Evolutionary conservation across 768 basidiomycete species (phyloP).

Genomic region (Gloeophyllum trabeum): DNA sequence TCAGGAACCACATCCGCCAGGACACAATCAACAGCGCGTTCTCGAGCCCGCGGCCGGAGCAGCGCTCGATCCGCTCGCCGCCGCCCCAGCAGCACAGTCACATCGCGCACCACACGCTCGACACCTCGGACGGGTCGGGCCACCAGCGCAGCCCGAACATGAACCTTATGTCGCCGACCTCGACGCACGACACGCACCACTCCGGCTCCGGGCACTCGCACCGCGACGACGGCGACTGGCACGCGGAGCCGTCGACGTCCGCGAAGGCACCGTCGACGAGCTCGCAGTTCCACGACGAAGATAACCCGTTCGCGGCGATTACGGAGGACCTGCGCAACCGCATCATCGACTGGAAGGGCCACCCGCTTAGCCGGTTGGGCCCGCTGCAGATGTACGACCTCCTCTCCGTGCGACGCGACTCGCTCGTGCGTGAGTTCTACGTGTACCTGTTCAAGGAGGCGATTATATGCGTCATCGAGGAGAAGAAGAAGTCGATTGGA

Average conservation of each 20-base stretch:
- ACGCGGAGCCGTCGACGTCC: not conserved
- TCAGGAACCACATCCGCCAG: conserved; percentile 2
- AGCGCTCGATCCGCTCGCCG: conserved; percentile 4
- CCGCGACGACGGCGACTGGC: conserved; percentile 12
- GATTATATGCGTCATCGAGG: conserved; percentile 96
- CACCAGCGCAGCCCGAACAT: not conserved
- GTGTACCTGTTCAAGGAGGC: conserved; percentile 98
- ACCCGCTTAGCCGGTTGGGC: conserved; percentile 82
- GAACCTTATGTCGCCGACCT: not conserved
- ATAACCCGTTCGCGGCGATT: conserved; percentile 72
- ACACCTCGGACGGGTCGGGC: conserved; percentile 1
- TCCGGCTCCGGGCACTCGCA: conserved; percentile 6
- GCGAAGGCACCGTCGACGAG: conserved; percentile 8
- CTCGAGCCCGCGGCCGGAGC: conserved; percentile 9
- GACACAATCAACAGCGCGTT: conserved; percentile 10
- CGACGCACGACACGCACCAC: conserved; percentile 2
- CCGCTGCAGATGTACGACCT: conserved; percentile 88
- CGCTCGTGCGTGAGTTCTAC: conserved; percentile 86
- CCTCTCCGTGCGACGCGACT: conserved; percentile 78
- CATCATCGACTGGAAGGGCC: conserved; percentile 95
- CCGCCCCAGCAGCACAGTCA: not conserved
- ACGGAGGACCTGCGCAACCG: conserved; percentile 84
- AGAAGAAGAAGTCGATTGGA: conserved; percentile 77
- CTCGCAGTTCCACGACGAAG: conserved; percentile 28
- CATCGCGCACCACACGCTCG: too few relatives aligned